Percentiles rank a stretch among this genome's conserved stretches.
phyloP scores from a whole-genome alignment of 164 flowering plant species.

The Vitis labrusca region DNA sequence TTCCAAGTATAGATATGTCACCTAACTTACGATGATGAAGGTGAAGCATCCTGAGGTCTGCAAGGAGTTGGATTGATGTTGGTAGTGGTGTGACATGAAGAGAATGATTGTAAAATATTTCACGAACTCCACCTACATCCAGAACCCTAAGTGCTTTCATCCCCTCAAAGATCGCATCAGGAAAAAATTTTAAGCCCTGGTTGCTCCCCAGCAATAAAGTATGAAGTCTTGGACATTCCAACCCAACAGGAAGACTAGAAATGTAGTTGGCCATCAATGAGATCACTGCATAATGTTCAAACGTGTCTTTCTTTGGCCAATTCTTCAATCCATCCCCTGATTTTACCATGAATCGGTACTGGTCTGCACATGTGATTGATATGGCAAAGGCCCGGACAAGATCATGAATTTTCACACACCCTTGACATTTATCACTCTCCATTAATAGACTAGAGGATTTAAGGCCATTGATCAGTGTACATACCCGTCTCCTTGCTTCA shows the following conservation, averaged over 20 bases:
- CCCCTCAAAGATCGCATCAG: slow-evolving; percentile 1
- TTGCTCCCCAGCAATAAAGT: neutral
- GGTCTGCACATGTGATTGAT: neutral
- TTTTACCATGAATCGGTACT: neutral
- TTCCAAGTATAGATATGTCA: too few relatives aligned
- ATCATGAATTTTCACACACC: slow-evolving; percentile 13
- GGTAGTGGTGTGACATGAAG: neutral
- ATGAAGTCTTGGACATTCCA: slow-evolving; percentile 8
- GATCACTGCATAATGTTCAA: neutral
- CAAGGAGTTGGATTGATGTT: neutral
- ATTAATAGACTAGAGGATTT: slow-evolving; percentile 7
- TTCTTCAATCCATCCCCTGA: neutral
- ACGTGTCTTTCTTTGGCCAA: neutral
- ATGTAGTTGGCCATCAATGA: slow-evolving; percentile 3
- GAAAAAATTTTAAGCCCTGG: neutral
- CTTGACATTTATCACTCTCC: neutral
- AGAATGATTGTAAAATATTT: too few relatives aligned
- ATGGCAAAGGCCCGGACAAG: slow-evolving; percentile 8
- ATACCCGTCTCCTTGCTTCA: neutral
- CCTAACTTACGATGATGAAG: too few relatives aligned
- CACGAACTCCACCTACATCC: too few relatives aligned
- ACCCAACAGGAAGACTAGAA: neutral
- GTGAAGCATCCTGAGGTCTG: too few relatives aligned
- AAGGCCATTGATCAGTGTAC: slow-evolving; percentile 2
- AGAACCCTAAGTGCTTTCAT: slow-evolving; percentile 4